Percentiles rank a stretch among this genome's conserved stretches.
Conservation (phyloP, 805 yeast genomes). For the Wickerhamiella alocasiicola region DNA sequence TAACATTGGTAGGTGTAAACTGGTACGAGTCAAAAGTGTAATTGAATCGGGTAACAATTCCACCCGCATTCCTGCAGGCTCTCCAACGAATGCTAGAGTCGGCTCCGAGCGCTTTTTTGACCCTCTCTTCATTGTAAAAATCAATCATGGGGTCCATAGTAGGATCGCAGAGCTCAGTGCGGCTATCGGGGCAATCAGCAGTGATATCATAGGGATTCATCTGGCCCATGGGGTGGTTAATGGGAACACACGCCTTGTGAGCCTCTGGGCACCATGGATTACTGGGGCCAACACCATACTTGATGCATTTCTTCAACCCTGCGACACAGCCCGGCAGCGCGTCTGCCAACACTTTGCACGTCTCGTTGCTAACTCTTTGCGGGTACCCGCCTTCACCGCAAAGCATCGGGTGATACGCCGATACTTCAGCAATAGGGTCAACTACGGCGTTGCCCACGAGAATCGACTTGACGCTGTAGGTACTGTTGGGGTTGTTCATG, state of each 20-base stretch:
- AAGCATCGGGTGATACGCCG: constrained; percentile 87
- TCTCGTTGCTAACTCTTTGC: constrained; percentile 61
- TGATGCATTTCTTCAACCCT: constrained; percentile 68
- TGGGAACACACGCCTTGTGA: neutral
- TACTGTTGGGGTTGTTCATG: constrained; percentile 44
- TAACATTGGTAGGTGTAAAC: constrained; percentile 29
- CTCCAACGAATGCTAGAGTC: constrained; percentile 42
- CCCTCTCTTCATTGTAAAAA: constrained; percentile 7
- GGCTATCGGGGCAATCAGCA: too few species aligned
- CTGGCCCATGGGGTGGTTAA: neutral
- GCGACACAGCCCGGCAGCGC: constrained; percentile 65
- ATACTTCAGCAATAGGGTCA: constrained; percentile 73
- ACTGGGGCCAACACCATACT: constrained; percentile 48
- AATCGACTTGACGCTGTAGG: constrained; percentile 63
- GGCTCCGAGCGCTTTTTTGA: constrained; percentile 58
- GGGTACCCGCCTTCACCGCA: constrained; percentile 79
- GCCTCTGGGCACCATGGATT: constrained; percentile 51
- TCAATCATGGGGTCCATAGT: constrained; percentile 13
- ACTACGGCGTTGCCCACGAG: constrained; percentile 91
- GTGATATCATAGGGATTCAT: too few species aligned
- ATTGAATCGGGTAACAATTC: constrained; percentile 64
- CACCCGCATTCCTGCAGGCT: too few species aligned
- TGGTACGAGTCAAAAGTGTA: constrained; percentile 36
- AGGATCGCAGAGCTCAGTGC: constrained; percentile 9
- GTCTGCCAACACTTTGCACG: constrained; percentile 57